These are phyloP conservation scores for Nigrograna mackinnonii DNA, from an alignment of 2,329 filamentous ascomycete genomes.

Conservation along the genomic window DNA sequence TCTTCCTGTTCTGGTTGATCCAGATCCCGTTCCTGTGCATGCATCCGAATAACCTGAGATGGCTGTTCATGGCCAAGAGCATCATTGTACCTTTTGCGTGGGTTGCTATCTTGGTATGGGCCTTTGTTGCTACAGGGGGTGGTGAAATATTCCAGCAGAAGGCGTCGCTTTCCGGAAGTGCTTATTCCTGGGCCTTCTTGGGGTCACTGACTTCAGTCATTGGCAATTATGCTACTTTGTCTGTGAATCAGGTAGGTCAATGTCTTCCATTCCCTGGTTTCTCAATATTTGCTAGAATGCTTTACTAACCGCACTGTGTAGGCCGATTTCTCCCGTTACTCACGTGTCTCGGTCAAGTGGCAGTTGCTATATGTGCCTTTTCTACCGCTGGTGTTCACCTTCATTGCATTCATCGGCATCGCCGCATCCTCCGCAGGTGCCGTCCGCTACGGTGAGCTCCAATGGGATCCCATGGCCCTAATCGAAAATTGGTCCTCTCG, in stretches of 20 bases:
- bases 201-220: conserved; percentile 54
- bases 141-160: conserved; percentile 52
- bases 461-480: conserved; percentile 50
- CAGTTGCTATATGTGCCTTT: conserved; percentile 55
- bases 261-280: conserved; percentile 6
- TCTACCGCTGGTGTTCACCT: conserved; percentile 57
- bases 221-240: conserved; percentile 56
- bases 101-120: conserved; percentile 67
- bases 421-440: conserved; percentile 60
- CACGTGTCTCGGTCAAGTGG: conserved; percentile 52
- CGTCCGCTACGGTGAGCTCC: conserved; percentile 52
- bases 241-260: conserved; percentile 50
- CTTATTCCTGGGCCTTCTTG: conserved; percentile 59
- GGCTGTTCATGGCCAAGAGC: conserved; percentile 54
- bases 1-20: conserved; percentile 62
- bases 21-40: conserved; percentile 61
- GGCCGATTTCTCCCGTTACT: conserved; percentile 62
- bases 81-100: conserved; percentile 60
- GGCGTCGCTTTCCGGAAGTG: conserved; percentile 50
- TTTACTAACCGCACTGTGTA: conserved; percentile 34
- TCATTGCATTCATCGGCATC: conserved; percentile 61
- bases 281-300: too few relatives aligned
- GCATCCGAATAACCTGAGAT: conserved; percentile 58
- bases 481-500: conserved; percentile 43
- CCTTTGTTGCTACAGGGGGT: conserved; percentile 59